Evolutionary conservation across 1,284 basidiomycete genomes (phyloP).

Genomic region (Takashimella koratensis): DNA sequence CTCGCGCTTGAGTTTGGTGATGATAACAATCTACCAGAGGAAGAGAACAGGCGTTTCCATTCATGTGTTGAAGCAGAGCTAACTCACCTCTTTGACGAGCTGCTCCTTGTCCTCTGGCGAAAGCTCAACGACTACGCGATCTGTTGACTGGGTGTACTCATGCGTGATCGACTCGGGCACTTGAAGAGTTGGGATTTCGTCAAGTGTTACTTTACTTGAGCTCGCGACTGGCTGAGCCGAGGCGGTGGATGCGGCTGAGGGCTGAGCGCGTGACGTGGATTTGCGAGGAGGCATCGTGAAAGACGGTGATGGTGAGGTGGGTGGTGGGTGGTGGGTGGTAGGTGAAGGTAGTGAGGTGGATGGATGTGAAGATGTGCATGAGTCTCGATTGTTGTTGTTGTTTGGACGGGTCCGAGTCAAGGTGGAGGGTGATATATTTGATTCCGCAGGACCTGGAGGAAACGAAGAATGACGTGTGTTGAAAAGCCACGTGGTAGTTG

Average conservation of each 20-base stretch:
- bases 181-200: slow-evolving; percentile 23
- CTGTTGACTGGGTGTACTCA: slow-evolving; percentile 23
- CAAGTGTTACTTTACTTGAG: slow-evolving; percentile 31
- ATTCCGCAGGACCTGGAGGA: background rate
- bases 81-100: slow-evolving; percentile 38
- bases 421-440: background rate
- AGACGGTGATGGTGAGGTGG: background rate
- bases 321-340: background rate
- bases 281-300: slow-evolving; percentile 14
- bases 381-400: slow-evolving; percentile 4
- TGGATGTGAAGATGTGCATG: no score
- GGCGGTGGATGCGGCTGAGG: background rate
- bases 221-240: slow-evolving; percentile 11
- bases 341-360: no score
- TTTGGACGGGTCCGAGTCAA: no score
- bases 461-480: background rate
- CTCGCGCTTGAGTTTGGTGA: no score
- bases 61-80: no score
- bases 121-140: background rate
- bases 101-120: slow-evolving; percentile 23
- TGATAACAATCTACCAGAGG: no score
- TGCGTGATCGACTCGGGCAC: slow-evolving; percentile 35
- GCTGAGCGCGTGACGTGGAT: slow-evolving; percentile 4
- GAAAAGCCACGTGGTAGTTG: background rate
- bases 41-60: background rate